Evolutionary conservation across 2,329 filamentous ascomycete species (phyloP).

Genomic region (Colletotrichum aenigma): DNA sequence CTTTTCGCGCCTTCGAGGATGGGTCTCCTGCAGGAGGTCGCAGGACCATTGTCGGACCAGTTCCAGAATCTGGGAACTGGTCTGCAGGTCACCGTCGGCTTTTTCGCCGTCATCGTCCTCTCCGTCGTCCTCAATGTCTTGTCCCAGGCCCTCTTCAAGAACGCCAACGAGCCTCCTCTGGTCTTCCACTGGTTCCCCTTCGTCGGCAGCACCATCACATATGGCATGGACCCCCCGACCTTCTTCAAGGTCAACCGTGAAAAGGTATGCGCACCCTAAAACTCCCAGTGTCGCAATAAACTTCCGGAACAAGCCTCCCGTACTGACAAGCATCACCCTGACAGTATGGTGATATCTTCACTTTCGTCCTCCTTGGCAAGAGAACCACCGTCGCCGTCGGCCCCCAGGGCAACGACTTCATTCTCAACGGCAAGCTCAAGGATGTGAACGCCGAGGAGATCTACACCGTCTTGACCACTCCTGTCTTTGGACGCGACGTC

Average conservation of each 20-base stretch:
- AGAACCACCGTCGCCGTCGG: conserved; percentile 88
- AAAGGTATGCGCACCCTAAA: conserved; percentile 62
- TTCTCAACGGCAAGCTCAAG: conserved; percentile 87
- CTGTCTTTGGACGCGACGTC: conserved; percentile 81
- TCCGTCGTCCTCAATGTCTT: conserved; percentile 79
- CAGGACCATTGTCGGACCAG: conserved; percentile 54
- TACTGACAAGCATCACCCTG: not conserved
- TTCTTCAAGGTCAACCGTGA: conserved; percentile 81
- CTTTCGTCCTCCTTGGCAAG: conserved; percentile 85
- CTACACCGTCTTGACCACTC: conserved; percentile 76
- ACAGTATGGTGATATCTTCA: conserved; percentile 88
- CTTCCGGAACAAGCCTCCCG: not conserved
- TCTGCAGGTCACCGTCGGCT: conserved; percentile 50
- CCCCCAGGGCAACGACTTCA: conserved; percentile 85
- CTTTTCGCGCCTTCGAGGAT: conserved; percentile 38
- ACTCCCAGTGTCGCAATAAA: not conserved
- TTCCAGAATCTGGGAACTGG: conserved; percentile 52
- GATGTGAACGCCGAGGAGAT: conserved; percentile 92
- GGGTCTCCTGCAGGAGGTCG: conserved; percentile 60
- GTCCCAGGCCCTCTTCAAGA: conserved; percentile 80
- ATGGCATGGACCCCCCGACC: conserved; percentile 90
- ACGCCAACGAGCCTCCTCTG: conserved; percentile 79
- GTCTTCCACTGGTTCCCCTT: conserved; percentile 85
- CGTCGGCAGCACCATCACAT: conserved; percentile 88
- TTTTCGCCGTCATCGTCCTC: conserved; percentile 50